Base-by-base conservation (phyloP, 2,329 filamentous ascomycete species). In the Pseudogymnoascus sp. region DNA sequence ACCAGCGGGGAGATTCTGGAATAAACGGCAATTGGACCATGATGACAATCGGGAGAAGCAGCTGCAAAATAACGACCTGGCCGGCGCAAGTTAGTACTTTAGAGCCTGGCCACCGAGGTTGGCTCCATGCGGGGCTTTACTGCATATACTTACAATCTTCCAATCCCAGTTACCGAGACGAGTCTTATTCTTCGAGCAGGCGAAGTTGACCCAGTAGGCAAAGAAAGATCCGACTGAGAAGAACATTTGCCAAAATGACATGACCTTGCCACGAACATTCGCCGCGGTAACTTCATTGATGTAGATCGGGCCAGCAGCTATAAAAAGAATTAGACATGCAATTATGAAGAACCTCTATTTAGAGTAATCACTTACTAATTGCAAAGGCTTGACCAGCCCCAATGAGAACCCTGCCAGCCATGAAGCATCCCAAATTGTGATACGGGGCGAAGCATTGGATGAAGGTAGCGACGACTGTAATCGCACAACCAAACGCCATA, bases 341-440 rank as follows among this genome's bases (percentile, higher is more conserved):
- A 40, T 40, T 14, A 42, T 42, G n/a, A 6, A 42, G 38, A 19
- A 19, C 3, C 16, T 40, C n/a, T 40, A 42, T 2, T 42, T 42
- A 42, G 14, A 40, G n/a, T 6, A 14, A 16, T 40, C 16, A 42
- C 38, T 42, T 42, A 42, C 38, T 42, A 67, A 87, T 70, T 62
- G 86, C 85, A 71, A 88, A 79, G 66, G 86, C 86, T 73, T 89
- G 86, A 1, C 86, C 86, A 21, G 89, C 74, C 76, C 87, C 87
- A 63, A 89, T 86, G 64, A 89, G 74, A 14, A 86, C 84, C 70
- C 86, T 81, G 26, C 86, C 86, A 63, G 80, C 85, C 67, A 89
- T 85, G 72, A 89, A 89, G 71, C 81, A 81, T 47, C 81, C 86
- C 47, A 89, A 78, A 67, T 83, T 82, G 64, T 81, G 79, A 63